Evolutionary conservation across 805 yeast genomes (phyloP).

Genomic region (Candida parachauliodes): DNA sequence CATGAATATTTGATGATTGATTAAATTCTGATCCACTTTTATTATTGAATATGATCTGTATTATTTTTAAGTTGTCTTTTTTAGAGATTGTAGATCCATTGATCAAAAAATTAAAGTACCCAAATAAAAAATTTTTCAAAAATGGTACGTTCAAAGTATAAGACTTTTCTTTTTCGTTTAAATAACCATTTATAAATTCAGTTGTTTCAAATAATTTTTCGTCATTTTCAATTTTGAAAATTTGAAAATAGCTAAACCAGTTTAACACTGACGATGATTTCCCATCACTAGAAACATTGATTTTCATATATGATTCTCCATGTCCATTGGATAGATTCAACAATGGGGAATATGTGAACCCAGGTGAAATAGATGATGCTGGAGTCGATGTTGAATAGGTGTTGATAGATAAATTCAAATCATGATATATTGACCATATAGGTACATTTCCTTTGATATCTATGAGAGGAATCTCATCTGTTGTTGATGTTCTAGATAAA

Average conservation of each 20-base stretch:
- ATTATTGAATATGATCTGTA: slow-evolving; percentile 29
- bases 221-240: slow-evolving; percentile 8
- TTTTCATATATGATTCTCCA: slow-evolving; percentile 22
- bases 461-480: not conserved
- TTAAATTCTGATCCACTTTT: slow-evolving; percentile 9
- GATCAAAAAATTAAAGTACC: slow-evolving; percentile 30
- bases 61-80: slow-evolving; percentile 20
- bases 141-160: slow-evolving; percentile 34
- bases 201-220: slow-evolving; percentile 9
- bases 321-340: slow-evolving; percentile 19
- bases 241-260: slow-evolving; percentile 26
- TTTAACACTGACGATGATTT: slow-evolving; percentile 13
- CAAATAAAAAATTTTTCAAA: slow-evolving; percentile 35
- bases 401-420: slow-evolving; percentile 13
- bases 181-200: slow-evolving; percentile 33
- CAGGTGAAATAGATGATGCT: slow-evolving; percentile 14
- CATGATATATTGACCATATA: slow-evolving; percentile 18
- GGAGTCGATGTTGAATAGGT: slow-evolving; percentile 13
- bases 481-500: not conserved
- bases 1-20: slow-evolving; percentile 13
- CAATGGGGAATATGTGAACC: slow-evolving; percentile 6
- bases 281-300: slow-evolving; percentile 12
- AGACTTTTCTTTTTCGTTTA: slow-evolving; percentile 11
- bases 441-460: slow-evolving; percentile 10
- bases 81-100: slow-evolving; percentile 23